Conservation (phyloP, 108 stramenopile species). For the Cyclotella kingstonii region DNA sequence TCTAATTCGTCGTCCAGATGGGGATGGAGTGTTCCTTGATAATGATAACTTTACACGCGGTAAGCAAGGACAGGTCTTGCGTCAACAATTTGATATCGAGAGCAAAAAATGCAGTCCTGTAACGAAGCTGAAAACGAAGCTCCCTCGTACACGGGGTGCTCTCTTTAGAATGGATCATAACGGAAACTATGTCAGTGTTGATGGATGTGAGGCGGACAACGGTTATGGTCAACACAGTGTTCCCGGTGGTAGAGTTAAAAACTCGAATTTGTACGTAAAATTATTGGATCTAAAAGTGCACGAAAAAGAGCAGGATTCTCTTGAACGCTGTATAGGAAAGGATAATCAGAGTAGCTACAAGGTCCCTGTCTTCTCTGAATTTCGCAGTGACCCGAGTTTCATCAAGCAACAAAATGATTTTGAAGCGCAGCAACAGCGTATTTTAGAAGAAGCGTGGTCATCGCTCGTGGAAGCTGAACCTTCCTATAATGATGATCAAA, state of each 20-base stretch:
- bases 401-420: constrained; percentile 42
- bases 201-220: constrained; percentile 78
- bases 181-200: constrained; percentile 63
- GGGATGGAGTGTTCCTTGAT: constrained; percentile 12
- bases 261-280: constrained; percentile 57
- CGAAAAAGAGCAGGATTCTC: constrained; percentile 2
- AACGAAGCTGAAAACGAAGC: constrained; percentile 4
- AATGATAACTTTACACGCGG: constrained; percentile 1
- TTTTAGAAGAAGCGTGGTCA: constrained; percentile 53
- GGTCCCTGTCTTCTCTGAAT: constrained; percentile 24
- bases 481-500: constrained; percentile 34
- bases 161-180: constrained; percentile 66
- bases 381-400: constrained; percentile 36
- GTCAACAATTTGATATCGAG: neutral
- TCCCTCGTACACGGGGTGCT: constrained; percentile 82
- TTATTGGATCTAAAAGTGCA: constrained; percentile 46
- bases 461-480: constrained; percentile 61
- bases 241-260: constrained; percentile 74
- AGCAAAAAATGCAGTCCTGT: constrained; percentile 14
- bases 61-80: constrained; percentile 24
- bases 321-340: constrained; percentile 1
- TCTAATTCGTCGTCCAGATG: constrained; percentile 3
- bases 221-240: constrained; percentile 84
- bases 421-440: constrained; percentile 40
- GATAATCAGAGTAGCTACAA: constrained; percentile 6